These are phyloP conservation scores for Krasilnikovozyma curviuscula DNA, from an alignment of 768 basidiomycete genomes.

Conservation along the genomic window DNA sequence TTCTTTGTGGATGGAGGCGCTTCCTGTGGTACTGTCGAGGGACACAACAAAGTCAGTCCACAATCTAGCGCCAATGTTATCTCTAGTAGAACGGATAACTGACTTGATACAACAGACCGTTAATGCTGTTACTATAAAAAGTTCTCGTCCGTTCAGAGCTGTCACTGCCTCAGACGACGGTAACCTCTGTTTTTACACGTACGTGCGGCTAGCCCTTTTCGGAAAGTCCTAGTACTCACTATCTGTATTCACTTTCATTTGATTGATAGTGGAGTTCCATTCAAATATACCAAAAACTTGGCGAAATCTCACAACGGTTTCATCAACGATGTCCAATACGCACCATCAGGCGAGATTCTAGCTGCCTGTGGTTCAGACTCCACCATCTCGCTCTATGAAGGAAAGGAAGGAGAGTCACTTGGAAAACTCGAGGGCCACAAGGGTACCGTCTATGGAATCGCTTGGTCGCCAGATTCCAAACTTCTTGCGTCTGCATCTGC, in stretches of 20 bases:
- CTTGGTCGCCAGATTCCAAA: conserved; percentile 8
- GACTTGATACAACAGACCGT: conserved; percentile 36
- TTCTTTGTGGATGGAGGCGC: conserved; percentile 70
- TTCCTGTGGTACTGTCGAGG: conserved; percentile 69
- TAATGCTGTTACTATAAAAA: conserved; percentile 72
- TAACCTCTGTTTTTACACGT: conserved; percentile 64
- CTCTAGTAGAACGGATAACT: background rate
- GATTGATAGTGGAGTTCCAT: conserved; percentile 77
- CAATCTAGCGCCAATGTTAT: background rate
- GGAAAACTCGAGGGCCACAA: too few species aligned
- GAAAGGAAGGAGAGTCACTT: conserved; percentile 72
- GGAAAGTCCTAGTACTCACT: too few species aligned
- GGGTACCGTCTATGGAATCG: too few species aligned
- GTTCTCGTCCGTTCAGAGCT: conserved; percentile 76
- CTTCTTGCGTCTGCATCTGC: conserved; percentile 8
- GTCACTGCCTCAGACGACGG: conserved; percentile 71
- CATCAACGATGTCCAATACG: conserved; percentile 72
- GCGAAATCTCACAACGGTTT: conserved; percentile 70
- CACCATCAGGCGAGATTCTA: conserved; percentile 62
- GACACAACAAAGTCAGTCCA: conserved; percentile 57
- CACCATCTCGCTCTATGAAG: conserved; percentile 70
- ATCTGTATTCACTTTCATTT: too few species aligned
- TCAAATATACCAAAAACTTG: conserved; percentile 52
- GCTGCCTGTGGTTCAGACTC: conserved; percentile 75
- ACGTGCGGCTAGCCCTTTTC: too few species aligned